Conservation (phyloP, 441 rosid genomes). For the Bruguiera hainesii region DNA sequence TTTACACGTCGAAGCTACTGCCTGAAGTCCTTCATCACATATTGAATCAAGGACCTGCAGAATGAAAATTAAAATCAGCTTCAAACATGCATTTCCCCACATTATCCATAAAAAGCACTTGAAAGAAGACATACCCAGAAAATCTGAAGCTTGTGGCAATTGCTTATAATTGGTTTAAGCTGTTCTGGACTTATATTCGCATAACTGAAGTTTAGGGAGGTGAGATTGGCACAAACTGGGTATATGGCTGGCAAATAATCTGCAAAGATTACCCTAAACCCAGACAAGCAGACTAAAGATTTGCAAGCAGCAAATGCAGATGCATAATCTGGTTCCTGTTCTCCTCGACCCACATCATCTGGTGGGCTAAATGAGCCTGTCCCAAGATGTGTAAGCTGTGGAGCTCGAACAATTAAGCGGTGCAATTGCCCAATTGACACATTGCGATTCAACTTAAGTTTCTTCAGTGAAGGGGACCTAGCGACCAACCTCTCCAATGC, state of each 20-base stretch:
- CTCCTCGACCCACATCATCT: conserved; percentile 38
- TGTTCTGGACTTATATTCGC: conserved; percentile 64
- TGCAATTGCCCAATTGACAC: conserved; percentile 61
- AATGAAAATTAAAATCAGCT: conserved; percentile 24
- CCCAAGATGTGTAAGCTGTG: conserved; percentile 76
- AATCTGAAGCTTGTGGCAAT: conserved; percentile 61
- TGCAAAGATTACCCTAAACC: conserved; percentile 62
- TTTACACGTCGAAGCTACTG: conserved; percentile 71
- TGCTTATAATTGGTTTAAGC: conserved; percentile 61
- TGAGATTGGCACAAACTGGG: conserved; percentile 75
- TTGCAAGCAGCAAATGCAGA: conserved; percentile 66
- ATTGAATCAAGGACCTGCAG: conserved; percentile 78
- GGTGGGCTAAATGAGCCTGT: conserved; percentile 64
- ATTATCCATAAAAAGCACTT: neutral
- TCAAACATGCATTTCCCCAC: conserved; percentile 11
- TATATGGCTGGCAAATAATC: conserved; percentile 61
- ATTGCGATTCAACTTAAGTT: conserved; percentile 54
- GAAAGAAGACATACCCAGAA: conserved; percentile 58
- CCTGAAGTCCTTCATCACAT: conserved; percentile 81
- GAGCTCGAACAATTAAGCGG: conserved; percentile 56
- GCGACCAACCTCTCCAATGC: conserved; percentile 71
- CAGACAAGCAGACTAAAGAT: conserved; percentile 73
- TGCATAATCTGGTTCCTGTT: conserved; percentile 48
- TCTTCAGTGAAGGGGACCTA: conserved; percentile 67
- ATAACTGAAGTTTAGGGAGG: conserved; percentile 83